Evolutionary conservation across 169 alveolate genomes (phyloP), one percentile per base, ranked within the genome.

Genomic region (Plasmodium gonderi): DNA sequence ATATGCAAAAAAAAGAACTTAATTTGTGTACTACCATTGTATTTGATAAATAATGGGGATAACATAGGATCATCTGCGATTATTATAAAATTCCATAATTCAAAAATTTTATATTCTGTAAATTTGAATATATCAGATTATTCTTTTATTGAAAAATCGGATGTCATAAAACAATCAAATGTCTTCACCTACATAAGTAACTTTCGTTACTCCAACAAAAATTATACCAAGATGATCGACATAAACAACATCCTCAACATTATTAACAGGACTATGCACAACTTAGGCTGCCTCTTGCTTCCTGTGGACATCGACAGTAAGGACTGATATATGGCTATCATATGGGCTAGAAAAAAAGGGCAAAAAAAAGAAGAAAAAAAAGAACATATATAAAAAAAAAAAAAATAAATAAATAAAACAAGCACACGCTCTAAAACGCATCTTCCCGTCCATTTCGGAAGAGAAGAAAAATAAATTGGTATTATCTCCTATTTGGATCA

Each of bases 221-320:
- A 75, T 75, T 75, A 23, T 47, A 36, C 69, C 14, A 87, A 87
- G 31, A 49, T 87, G 85, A 33, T 40, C 1, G 93, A 87, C 8
- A 17, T 87, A 68, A 49, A 60, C 29, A 75, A 31, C 1, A 87
- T 87, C 36, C 17, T 87, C 26, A 65, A 78, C 47, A 87, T 64
- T 26, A 47, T 87, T 20, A 87, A 87, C 45, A 75, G 17, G 17
- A 87, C 93, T 9, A 75, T 87, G 47, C 65, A 87, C 40, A 87
- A 87, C 33, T 45, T 87, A 23, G 93, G 93, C 6, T 75, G 89
- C 36, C 77, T 87, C 11, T 31, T 87, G 5, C 49, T 87, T 14
- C 93, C 93, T 11, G 80, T 87, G 31, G 93, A 87, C n/a, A 87
- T 87, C 33, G 93, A 87, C 45, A 75, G 93, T 87, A 44, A 80